Base-by-base conservation (phyloP, 2,329 filamentous ascomycete species). In the Herpotrichia juniperi region DNA sequence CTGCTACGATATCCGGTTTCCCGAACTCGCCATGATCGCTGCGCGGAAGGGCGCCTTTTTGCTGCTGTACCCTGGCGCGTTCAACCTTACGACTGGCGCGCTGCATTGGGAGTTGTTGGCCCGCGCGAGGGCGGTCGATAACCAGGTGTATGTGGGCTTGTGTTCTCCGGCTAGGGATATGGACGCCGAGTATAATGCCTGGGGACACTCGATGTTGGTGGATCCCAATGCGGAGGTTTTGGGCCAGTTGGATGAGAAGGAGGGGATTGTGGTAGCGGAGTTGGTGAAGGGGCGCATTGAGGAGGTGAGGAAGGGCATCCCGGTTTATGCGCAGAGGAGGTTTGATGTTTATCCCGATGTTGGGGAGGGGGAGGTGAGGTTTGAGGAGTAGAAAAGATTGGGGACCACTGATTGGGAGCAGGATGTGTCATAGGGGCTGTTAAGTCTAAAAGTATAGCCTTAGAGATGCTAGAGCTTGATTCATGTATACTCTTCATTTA, bases 261-360 rank as follows among this genome's bases (percentile, higher is more conserved):
- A 96, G 78, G 83, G 84, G 14, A 89, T 90, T 54, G 82, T 96
- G 10, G 84, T 87, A 69, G 88, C 86, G 39, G 87, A 93, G 52
- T 73, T 97, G 67, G 80, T 84, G 30, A 83, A 81, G 4, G 84
- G 82, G 10, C 83, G 81, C 65, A 90, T 97, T 62, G 84, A 86
- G 49, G 87, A 90, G 75, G 85, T 87, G 40, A 84, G 93, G 71
- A 91, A 84, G 73, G 88, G 88, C 5, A 96, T 99, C 61, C 94
- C 94, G 2, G 80, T 97, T 47, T 86, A 87, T 65, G 83, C 82
- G 16, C 94, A 99, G 81, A 83, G 94, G 66, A 81, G 94, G 61
- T 99, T 96, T 71, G 94, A 99, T 74, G 89, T 99, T 17, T 99
- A 99, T 74, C 89, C 91, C 0, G 93, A 99, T 79, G 86, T 99